Evolutionary conservation across 2,329 filamentous ascomycete species (phyloP).

Genomic region (Cercospora sp.): DNA sequence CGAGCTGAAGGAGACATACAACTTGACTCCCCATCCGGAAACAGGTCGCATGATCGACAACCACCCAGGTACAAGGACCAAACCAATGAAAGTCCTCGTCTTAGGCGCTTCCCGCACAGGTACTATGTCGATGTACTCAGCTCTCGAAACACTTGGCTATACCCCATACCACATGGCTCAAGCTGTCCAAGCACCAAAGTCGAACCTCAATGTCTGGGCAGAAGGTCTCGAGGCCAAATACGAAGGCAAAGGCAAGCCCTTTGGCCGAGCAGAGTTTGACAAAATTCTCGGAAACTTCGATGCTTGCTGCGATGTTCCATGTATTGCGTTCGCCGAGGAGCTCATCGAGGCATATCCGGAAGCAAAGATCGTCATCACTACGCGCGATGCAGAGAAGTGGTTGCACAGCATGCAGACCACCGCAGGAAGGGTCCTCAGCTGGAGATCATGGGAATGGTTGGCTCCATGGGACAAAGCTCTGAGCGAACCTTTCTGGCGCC

Average conservation of each 20-base stretch:
- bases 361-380: conserved; percentile 28
- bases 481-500: conserved; percentile 16
- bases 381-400: conserved; percentile 34
- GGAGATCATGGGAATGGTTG: conserved; percentile 18
- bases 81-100: conserved; percentile 29
- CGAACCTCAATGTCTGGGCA: conserved; percentile 23
- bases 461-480: conserved; percentile 20
- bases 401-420: conserved; percentile 18
- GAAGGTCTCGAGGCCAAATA: conserved; percentile 28
- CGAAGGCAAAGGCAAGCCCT: conserved; percentile 19
- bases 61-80: conserved; percentile 20
- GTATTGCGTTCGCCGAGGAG: conserved; percentile 23
- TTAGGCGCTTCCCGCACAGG: conserved; percentile 32
- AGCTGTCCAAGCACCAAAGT: conserved; percentile 20
- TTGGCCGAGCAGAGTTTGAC: conserved; percentile 21
- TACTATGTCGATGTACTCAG: conserved; percentile 26
- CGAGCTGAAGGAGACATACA: conserved; percentile 17
- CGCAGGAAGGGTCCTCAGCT: conserved; percentile 14
- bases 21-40: conserved; percentile 18
- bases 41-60: conserved; percentile 22
- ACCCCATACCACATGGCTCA: conserved; percentile 29
- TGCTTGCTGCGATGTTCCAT: conserved; percentile 28
- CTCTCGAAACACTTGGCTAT: conserved; percentile 27
- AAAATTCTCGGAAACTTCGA: conserved; percentile 19
- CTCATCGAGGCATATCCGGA: conserved; percentile 35